Conservation (phyloP, 768 basidiomycete genomes). For the Phanerochaete carnosa region DNA sequence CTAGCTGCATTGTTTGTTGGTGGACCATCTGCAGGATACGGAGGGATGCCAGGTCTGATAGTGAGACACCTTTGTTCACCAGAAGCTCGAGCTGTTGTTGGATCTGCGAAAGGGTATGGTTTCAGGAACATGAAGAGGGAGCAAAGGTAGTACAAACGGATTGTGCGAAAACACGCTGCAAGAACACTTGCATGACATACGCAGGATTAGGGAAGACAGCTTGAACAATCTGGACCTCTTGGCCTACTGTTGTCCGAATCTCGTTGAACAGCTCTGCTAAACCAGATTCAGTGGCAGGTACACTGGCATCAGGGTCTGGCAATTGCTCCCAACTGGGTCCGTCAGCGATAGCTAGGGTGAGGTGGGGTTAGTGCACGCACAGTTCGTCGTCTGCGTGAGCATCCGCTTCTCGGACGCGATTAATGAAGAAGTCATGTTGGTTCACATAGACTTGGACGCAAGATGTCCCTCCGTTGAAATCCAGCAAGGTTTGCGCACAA, state of each 20-base stretch:
- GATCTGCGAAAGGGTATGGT: constrained; percentile 50
- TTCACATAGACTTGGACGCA: constrained; percentile 99
- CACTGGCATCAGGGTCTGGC: constrained; percentile 71
- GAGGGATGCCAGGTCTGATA: constrained; percentile 88
- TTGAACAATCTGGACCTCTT: constrained; percentile 97
- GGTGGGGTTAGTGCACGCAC: constrained; percentile 32
- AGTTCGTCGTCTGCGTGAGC: constrained; percentile 52
- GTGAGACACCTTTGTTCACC: constrained; percentile 65
- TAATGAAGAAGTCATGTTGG: constrained; percentile 99
- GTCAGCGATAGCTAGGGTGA: background rate
- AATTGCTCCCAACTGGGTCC: constrained; percentile 71
- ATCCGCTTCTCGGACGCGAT: constrained; percentile 70
- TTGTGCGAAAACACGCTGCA: constrained; percentile 97
- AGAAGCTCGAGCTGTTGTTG: constrained; percentile 95
- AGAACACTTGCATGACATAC: constrained; percentile 95
- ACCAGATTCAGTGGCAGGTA: constrained; percentile 80
- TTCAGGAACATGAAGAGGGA: background rate
- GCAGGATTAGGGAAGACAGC: constrained; percentile 97
- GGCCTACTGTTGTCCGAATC: constrained; percentile 87
- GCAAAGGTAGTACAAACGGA: constrained; percentile 54
- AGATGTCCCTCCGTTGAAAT: constrained; percentile 96
- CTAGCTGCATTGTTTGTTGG: constrained; percentile 66
- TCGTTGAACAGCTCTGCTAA: constrained; percentile 78
- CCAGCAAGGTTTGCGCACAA: constrained; percentile 92
- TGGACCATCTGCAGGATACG: constrained; percentile 90